Evolutionary conservation across 2,329 filamentous ascomycete genomes (phyloP), one percentile per base, ranked within the genome.

Genomic region (Blastomyces emzantsi): DNA sequence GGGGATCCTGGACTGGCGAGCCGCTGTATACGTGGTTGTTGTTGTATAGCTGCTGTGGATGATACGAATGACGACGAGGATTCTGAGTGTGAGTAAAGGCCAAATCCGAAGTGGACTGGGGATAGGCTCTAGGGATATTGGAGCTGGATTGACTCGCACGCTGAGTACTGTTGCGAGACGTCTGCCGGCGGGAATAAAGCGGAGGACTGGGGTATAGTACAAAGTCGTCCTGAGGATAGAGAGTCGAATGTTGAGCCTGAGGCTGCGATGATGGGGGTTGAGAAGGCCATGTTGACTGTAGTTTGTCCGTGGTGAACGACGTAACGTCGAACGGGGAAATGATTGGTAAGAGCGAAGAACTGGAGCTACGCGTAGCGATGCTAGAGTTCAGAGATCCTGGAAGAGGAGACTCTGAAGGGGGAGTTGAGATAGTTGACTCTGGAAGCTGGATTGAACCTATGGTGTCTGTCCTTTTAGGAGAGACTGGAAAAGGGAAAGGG

Each of bases 301-400:
- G 72, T 70, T 74, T 72, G 79, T 80, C 77, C 78, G 78, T 80
- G 74, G 70, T 78, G 78, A 78, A 79, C 75, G 78, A 78, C 75
- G 73, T 73, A 60, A 74, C 63, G 77, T 78, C 75, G 76, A 75
- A 73, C 73, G 75, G 68, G 65, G 70, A 63, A 73, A 75, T 73
- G 65, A 68, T 74, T 66, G 66, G 60, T 64, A 66, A 62, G 60
- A 65, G 65, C 67, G 69, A 66, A 69, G 76, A 76, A 77, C 74
- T 76, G 71, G 74, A 73, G 76, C 76, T 74, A 77, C 74, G 71
- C 73, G 73, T 71, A 68, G 75, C 73, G 74, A 69, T 72, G 74
- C 75, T 72, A 47, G 73, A 75, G 75, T 78, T 78, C 77, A 79
- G 76, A 79, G 77, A 68, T 75, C 74, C 77, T 74, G 69, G 66